These are phyloP conservation scores for Saccharomycopsis hybrid DNA, from an alignment of 1,139 yeast genomes.

Conservation along the genomic window DNA sequence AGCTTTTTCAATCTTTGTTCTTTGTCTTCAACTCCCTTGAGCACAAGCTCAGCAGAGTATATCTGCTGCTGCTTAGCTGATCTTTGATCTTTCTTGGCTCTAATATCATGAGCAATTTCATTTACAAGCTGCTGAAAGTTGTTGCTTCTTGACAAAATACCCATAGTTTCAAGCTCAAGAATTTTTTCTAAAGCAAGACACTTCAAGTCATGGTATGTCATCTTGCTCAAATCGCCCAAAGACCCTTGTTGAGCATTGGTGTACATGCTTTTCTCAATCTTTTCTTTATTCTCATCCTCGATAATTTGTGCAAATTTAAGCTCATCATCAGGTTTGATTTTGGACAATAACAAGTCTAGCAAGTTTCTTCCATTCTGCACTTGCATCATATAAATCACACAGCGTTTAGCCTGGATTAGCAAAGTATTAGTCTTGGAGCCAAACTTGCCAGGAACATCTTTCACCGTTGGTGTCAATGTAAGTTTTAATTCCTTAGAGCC, in stretches of 20 bases:
- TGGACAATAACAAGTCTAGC: slow-evolving; percentile 66
- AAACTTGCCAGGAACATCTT: slow-evolving; percentile 20
- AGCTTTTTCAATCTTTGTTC: slow-evolving; percentile 54
- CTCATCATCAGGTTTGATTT: slow-evolving; percentile 66
- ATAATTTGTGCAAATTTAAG: slow-evolving; percentile 51
- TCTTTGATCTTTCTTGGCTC: slow-evolving; percentile 68
- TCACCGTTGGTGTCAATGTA: slow-evolving; percentile 36
- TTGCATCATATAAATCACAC: slow-evolving; percentile 69
- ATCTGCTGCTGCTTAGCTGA: slow-evolving; percentile 56
- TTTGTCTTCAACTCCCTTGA: slow-evolving; percentile 55
- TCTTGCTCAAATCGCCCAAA: slow-evolving; percentile 14
- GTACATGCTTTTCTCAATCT: slow-evolving; percentile 23
- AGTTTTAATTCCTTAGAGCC: slow-evolving; percentile 14
- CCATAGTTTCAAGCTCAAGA: slow-evolving; percentile 66
- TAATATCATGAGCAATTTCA: slow-evolving; percentile 80
- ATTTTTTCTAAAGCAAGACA: slow-evolving; percentile 69
- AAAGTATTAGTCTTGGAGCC: slow-evolving; percentile 46
- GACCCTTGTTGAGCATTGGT: slow-evolving; percentile 16
- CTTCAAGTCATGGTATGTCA: slow-evolving; percentile 72
- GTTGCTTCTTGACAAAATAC: slow-evolving; percentile 57
- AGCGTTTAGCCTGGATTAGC: slow-evolving; percentile 75
- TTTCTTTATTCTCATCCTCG: slow-evolving; percentile 38
- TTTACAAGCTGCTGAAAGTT: slow-evolving; percentile 76
- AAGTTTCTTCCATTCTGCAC: slow-evolving; percentile 69
- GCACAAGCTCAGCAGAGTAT: slow-evolving; percentile 51